These are phyloP conservation scores for Leishmania martiniquensis DNA, from an alignment of 208 protist genomes.

Conservation along the genomic window DNA sequence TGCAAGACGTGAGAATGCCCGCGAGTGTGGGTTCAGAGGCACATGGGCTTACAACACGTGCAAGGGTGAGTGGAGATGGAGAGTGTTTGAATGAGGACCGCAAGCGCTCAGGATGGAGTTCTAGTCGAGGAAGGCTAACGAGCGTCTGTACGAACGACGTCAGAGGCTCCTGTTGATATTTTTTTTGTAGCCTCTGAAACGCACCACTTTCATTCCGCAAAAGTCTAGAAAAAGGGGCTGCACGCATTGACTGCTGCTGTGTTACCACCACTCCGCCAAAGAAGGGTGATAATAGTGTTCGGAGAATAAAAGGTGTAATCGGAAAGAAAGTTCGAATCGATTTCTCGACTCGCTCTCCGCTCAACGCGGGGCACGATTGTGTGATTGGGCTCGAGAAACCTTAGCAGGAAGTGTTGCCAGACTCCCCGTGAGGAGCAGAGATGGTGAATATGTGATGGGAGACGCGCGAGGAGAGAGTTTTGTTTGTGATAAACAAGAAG, in stretches of 20 bases:
- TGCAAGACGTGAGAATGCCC: too few species aligned
- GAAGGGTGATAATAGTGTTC: slow-evolving; percentile 2
- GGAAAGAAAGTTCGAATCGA: slow-evolving; percentile 1
- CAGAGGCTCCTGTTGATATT: too few species aligned
- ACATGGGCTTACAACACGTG: too few species aligned
- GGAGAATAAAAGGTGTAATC: neutral
- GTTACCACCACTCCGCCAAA: neutral
- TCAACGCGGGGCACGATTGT: neutral
- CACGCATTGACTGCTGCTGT: neutral
- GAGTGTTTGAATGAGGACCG: too few species aligned
- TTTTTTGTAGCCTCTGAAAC: neutral
- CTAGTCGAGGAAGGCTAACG: too few species aligned
- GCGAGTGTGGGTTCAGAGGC: too few species aligned
- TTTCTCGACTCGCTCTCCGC: neutral
- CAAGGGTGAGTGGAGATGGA: too few species aligned
- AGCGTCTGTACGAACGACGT: too few species aligned
- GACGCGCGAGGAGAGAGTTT: neutral
- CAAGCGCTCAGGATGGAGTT: too few species aligned
- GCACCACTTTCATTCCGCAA: neutral
- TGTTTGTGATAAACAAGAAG: neutral
- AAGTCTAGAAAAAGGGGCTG: neutral
- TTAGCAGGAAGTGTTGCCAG: neutral
- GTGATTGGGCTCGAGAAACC: neutral
- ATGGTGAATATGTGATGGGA: neutral
- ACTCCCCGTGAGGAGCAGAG: neutral